Base-by-base conservation (phyloP, 2,329 filamentous ascomycete species). In the Fusarium chaquense region DNA sequence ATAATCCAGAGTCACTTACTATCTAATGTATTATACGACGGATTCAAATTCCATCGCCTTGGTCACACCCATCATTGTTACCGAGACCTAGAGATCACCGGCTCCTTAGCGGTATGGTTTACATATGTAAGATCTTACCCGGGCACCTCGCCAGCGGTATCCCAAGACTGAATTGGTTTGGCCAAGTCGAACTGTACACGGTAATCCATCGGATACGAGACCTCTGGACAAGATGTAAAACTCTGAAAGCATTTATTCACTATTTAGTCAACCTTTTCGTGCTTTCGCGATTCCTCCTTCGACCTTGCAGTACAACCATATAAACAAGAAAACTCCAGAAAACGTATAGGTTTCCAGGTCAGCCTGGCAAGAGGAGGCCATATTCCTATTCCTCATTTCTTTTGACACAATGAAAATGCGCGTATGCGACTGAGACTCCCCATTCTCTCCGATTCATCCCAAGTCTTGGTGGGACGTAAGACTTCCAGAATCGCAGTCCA, bases 331-430 rank as follows among this genome's bases (percentile, higher is more conserved):
- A 72, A 61, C 55, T 18, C 52, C 44, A 43, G 22, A 57, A 49
- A 22, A 54, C 49, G 46, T 16, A 43, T 18, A 40, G 36, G 45
- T 45, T 51, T 22, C 53, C 46, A 35, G 26, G 47, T 32, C 18
- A 45, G 35, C 30, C 30, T 50, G 12, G 36, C 11, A 30, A 55
- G 22, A 28, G 11, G 24, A 52, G 18, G 32, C 35, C 32, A 36
- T 53, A n/a, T 60, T 50, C 24, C 44, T 49, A 32, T n/a, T 16
- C 59, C 30, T 52, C 47, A 43, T 51, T 62, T 62, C 60, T 57
- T 72, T 60, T 67, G 58, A 73, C 70, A 50, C 38, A 72, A 72
- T 66, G 62, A 72, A 70, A 71, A 62, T 52, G 58, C 24, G 65
- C 68, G 50, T 46, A 57, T 50, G 58, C 52, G 46, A 47, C 41